These are phyloP conservation scores for Metschnikowia amazonensis DNA, from an alignment of 805 yeast genomes.

Conservation along the genomic window DNA sequence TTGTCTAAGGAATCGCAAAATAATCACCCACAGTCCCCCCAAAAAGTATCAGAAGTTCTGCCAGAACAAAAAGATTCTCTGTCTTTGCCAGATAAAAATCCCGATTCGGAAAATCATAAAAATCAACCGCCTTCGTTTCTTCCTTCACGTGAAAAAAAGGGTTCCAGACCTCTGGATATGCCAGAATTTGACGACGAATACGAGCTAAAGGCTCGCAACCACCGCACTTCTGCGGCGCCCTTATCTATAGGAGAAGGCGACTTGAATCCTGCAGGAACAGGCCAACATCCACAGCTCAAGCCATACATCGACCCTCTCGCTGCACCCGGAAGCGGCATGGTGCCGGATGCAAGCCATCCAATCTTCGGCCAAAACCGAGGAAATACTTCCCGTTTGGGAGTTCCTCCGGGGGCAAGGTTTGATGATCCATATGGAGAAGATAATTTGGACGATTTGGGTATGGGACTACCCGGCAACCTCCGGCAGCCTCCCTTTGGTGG, in stretches of 20 bases:
- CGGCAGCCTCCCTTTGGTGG: conserved; percentile 9
- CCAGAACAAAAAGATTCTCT: no score
- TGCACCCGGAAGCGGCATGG: conserved; percentile 40
- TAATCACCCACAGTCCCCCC: no score
- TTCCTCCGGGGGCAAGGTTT: conserved; percentile 47
- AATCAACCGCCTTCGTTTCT: background rate
- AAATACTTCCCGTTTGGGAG: conserved; percentile 28
- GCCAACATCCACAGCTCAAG: conserved; percentile 38
- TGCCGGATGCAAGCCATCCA: conserved; percentile 50
- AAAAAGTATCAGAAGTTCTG: no score
- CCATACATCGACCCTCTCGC: conserved; percentile 44
- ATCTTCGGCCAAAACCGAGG: conserved; percentile 35
- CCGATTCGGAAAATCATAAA: background rate
- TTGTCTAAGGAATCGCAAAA: no score
- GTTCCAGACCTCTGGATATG: conserved; percentile 32
- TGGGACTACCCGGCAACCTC: conserved; percentile 38
- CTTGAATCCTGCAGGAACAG: conserved; percentile 44
- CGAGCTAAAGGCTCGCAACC: conserved; percentile 25
- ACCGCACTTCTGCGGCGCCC: conserved; percentile 7
- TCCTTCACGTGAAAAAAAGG: background rate
- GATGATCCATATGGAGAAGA: conserved; percentile 50
- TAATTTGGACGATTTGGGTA: conserved; percentile 41
- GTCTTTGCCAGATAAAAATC: background rate
- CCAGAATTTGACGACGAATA: conserved; percentile 56
- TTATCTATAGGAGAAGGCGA: conserved; percentile 49